Base-by-base conservation (phyloP, 192 early-diverging fungal species). In the Linnemannia exigua region DNA sequence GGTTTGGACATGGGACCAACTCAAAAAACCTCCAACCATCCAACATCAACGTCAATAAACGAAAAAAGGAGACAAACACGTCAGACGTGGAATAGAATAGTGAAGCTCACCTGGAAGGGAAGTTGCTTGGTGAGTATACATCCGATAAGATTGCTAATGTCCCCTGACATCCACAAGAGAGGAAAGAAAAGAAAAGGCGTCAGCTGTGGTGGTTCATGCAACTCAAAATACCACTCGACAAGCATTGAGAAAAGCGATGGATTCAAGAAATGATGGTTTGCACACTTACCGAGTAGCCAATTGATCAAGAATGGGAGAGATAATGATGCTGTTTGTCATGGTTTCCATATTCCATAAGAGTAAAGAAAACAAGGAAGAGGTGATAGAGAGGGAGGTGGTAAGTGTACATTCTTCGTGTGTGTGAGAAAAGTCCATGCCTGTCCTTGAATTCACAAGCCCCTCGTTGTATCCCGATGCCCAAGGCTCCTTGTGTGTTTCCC, bases 91-190 rank as follows among this genome's bases (percentile, higher is more conserved):
- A 15, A 33, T 51, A 19, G 41, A 3, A 44, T 9, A 44, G 9
- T 2, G 17, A 35, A 37, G 17, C 37, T 88, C 74, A 92, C 91
- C 88, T 97, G 96, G 76, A 97, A 97, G n/a, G 89, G 88, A n/a
- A 93, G 91, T 79, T 96, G 96, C 11, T 92, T 71, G 38, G 95
- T 95, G 41, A 95, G 76, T 25, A 96, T 54, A 33, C 94, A 93
- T 17, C 95, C 96, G 54, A 94, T 77, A 6, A 96, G 80, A 80
- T 95, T 96, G 72, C 91, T 90, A 61, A 93, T 67, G 76, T 97
- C 96, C 31, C 95, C 95, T 88, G 80, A 63, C 58, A 63, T 33
- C 28, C 6, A 51, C 20, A 46, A 70, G 35, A 81, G 54, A 51
- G 71, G 33, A 50, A 72, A 58, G 25, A 75, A 38, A 75, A 22